These are phyloP conservation scores for Teratosphaeriaceae sp. DNA, from an alignment of 2,329 filamentous ascomycete genomes.

Conservation along the genomic window DNA sequence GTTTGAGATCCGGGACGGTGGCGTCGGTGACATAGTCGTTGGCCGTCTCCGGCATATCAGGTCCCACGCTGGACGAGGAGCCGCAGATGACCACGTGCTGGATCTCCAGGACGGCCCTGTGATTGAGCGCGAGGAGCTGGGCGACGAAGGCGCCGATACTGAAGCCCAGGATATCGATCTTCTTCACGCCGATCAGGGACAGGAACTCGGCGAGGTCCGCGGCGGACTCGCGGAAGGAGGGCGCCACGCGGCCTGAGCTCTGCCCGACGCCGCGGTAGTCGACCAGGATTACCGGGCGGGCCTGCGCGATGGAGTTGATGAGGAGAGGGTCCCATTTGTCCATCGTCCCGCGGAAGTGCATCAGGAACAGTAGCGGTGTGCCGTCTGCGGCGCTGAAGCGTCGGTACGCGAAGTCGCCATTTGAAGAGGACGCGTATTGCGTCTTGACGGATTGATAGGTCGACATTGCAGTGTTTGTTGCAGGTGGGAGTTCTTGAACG, in stretches of 20 bases:
- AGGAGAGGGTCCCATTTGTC: constrained; percentile 1
- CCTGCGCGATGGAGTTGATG: not conserved
- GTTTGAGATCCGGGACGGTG: not conserved
- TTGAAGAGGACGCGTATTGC: not conserved
- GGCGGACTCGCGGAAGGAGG: not conserved
- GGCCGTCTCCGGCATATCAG: not conserved
- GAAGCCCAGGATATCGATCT: constrained; percentile 1
- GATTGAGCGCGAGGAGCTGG: constrained; percentile 7
- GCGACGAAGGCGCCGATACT: constrained; percentile 6
- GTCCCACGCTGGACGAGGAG: not conserved
- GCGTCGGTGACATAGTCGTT: not conserved
- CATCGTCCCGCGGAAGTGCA: constrained; percentile 1
- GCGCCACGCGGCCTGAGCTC: not conserved
- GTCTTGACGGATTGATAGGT: not conserved
- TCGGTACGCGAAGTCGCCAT: not conserved
- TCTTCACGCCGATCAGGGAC: not conserved
- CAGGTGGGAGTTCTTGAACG: too few species aligned
- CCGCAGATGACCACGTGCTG: not conserved
- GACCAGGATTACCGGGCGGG: not conserved
- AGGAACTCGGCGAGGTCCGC: not conserved
- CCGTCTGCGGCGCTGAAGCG: not conserved
- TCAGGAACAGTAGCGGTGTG: not conserved
- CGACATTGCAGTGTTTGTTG: too few species aligned
- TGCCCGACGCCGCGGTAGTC: not conserved
- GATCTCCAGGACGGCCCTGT: not conserved